Conservation (phyloP, 768 basidiomycete species). For the Paxillus ammoniavirescens region DNA sequence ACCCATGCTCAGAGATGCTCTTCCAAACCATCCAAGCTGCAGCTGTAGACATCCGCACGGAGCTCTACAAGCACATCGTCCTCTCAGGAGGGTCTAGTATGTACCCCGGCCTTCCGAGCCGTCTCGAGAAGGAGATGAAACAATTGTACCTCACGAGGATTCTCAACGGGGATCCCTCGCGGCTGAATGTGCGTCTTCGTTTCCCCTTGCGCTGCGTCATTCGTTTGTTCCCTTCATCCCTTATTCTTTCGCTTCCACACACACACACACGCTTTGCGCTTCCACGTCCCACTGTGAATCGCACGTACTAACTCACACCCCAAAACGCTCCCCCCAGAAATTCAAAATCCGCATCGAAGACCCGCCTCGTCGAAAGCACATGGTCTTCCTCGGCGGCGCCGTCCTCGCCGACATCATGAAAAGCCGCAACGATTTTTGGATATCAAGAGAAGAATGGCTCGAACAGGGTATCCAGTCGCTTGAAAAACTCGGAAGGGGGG, state of each 20-base stretch:
- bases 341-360: constrained; percentile 99
- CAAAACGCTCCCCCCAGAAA: constrained; percentile 59
- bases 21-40: constrained; percentile 94
- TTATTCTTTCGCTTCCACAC: background rate
- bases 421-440: constrained; percentile 91
- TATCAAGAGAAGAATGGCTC: constrained; percentile 90
- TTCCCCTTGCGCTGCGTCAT: background rate
- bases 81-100: constrained; percentile 97
- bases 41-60: constrained; percentile 83
- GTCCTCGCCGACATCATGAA: constrained; percentile 99
- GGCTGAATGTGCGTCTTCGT: constrained; percentile 71
- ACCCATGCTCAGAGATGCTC: constrained; percentile 69
- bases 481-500: constrained; percentile 82
- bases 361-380: constrained; percentile 96
- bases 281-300: background rate
- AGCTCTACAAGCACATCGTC: constrained; percentile 97
- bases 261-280: too few relatives aligned
- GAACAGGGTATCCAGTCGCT: constrained; percentile 82
- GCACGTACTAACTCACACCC: background rate
- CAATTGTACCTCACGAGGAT: constrained; percentile 96
- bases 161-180: constrained; percentile 74
- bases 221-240: background rate
- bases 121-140: constrained; percentile 99
- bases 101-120: constrained; percentile 97
- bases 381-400: constrained; percentile 99